phyloP scores from a whole-genome alignment of 2,329 filamentous ascomycete species.

The Geosmithia flava region DNA sequence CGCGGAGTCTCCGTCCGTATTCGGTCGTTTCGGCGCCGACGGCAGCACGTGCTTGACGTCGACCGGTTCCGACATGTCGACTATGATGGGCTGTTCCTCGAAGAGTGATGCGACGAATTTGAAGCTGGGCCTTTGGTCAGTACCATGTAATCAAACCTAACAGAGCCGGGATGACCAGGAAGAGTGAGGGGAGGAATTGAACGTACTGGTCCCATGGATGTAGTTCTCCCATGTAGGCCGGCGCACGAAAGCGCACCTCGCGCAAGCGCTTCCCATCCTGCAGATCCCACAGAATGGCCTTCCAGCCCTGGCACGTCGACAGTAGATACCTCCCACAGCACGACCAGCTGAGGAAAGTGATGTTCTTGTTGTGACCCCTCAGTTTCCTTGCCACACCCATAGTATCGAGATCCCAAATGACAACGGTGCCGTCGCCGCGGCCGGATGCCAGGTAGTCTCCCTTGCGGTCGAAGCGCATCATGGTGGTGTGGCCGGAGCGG shows the following conservation, averaged over 20 bases:
- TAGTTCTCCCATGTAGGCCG: constrained; percentile 90
- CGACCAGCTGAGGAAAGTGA: constrained; percentile 94
- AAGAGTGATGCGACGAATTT: constrained; percentile 86
- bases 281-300: constrained; percentile 91
- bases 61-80: constrained; percentile 61
- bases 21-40: constrained; percentile 66
- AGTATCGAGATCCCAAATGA: constrained; percentile 95
- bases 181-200: background rate
- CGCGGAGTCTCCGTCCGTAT: constrained; percentile 51
- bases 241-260: constrained; percentile 82
- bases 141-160: background rate
- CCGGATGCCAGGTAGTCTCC: constrained; percentile 93
- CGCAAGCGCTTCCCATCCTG: constrained; percentile 56
- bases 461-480: constrained; percentile 78
- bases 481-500: constrained; percentile 55
- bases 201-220: constrained; percentile 77
- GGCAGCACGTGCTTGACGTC: constrained; percentile 68
- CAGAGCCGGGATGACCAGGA: background rate
- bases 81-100: constrained; percentile 82
- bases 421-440: constrained; percentile 84
- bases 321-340: constrained; percentile 81
- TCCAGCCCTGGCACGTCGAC: constrained; percentile 92
- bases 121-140: constrained; percentile 38
- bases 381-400: constrained; percentile 93
- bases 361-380: constrained; percentile 82